phyloP scores from a whole-genome alignment of 2,329 filamentous ascomycete species.

The Bretziella fagacearum region DNA sequence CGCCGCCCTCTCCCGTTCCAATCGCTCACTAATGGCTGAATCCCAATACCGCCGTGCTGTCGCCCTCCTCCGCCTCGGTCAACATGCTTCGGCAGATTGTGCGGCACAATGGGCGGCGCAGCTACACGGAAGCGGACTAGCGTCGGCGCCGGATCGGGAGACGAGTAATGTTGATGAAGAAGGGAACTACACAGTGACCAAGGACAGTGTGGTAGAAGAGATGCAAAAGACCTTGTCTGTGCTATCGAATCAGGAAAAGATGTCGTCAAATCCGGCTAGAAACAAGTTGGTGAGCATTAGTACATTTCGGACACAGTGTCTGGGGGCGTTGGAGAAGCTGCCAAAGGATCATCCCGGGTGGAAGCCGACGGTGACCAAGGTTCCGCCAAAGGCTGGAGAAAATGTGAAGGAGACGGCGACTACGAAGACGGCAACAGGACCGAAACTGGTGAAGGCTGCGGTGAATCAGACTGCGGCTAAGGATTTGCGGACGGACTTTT shows the following conservation, averaged over 20 bases:
- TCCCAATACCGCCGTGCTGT: slow-evolving; percentile 69
- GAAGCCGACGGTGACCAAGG: slow-evolving; percentile 25
- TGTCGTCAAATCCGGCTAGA: slow-evolving; percentile 18
- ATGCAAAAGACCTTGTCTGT: slow-evolving; percentile 20
- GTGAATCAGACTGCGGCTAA: slow-evolving; percentile 15
- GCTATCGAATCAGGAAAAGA: slow-evolving; percentile 14
- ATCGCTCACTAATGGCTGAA: slow-evolving; percentile 59
- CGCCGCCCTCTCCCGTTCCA: slow-evolving; percentile 48
- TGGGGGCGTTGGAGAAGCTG: slow-evolving; percentile 29
- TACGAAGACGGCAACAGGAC: not conserved
- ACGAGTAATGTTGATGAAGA: slow-evolving; percentile 23
- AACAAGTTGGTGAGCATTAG: slow-evolving; percentile 8
- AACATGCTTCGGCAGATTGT: slow-evolving; percentile 58
- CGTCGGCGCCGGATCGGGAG: slow-evolving; percentile 7
- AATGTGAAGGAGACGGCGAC: slow-evolving; percentile 1
- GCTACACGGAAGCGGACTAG: slow-evolving; percentile 22
- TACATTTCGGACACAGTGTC: slow-evolving; percentile 26
- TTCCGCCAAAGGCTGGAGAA: slow-evolving; percentile 12
- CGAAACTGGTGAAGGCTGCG: not conserved
- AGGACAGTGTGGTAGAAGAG: slow-evolving; percentile 20
- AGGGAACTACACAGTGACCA: slow-evolving; percentile 31
- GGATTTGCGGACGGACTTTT: slow-evolving; percentile 17
- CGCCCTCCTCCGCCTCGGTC: slow-evolving; percentile 49
- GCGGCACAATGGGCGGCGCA: slow-evolving; percentile 44
- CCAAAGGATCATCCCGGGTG: slow-evolving; percentile 29